Base-by-base conservation (phyloP, 306 rosid species). In the Trifolium fragiferum region DNA sequence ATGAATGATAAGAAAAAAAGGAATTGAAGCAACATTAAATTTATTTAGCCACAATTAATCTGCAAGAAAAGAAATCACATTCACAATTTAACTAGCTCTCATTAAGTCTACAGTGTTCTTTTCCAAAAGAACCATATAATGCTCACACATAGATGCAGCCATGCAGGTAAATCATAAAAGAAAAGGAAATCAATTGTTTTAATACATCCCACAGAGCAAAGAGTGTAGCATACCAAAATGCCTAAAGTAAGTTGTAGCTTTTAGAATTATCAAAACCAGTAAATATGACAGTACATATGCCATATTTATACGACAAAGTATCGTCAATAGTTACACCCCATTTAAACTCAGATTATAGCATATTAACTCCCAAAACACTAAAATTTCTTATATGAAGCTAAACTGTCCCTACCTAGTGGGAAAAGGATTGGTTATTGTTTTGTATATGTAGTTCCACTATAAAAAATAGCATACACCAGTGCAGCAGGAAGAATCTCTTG, bases 261-360 rank as follows among this genome's bases (percentile, higher is more conserved):
- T 61, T 35, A 68, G 32, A 30, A 77, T 18, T 82, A 46, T 68
- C 80, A 66, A 68, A 66, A 67, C 67, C 70, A 60, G 25, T 62
- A 62, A 44, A 78, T 54, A 53, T 60, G 8, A 9, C 30, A 1
- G 30, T 9, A 35, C 10, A n/a, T 38, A 53, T 66, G 38, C 23
- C 76, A 73, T n/a, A 54, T 65, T 51, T 59, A 47, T 25, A 11
- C 12, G 37, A 55, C 60, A 49, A 75, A 14, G 38, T 72, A 41
- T 21, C 58, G 75, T 32, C 27, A 10, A 38, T 53, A 50, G 23
- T 30, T 6, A 47, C 43, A 71, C 4, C 38, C n/a, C 6, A 57
- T 55, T 65, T 57, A 46, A 66, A 57, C 40, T 54, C 30, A 1
- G 19, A 66, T 13, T 59, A 59, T 33, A 76, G 27, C 23, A 66